Percentiles rank a stretch among this genome's conserved stretches.
Conservation (phyloP, 2,329 filamentous ascomycete genomes). For the Colletotrichum brevisporum region DNA sequence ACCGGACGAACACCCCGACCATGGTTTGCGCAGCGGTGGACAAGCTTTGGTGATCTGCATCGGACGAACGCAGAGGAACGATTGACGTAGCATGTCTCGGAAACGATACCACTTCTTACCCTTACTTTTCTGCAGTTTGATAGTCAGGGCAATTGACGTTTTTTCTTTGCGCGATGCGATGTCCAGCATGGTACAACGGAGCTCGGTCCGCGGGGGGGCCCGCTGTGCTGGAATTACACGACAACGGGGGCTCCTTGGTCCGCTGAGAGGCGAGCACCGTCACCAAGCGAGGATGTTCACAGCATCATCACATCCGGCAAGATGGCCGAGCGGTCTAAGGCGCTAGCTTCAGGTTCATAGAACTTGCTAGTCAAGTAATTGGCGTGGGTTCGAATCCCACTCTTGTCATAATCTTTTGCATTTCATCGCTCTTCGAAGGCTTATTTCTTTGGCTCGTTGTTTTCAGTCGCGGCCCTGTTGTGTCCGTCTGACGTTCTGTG, state of each 20-base stretch:
- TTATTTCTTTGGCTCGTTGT: background rate
- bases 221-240: background rate
- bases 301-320: slow-evolving; percentile 14
- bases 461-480: background rate
- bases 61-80: background rate
- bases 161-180: background rate
- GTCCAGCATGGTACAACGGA: background rate
- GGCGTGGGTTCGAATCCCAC: slow-evolving; percentile 37
- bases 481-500: background rate
- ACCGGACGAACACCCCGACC: slow-evolving; percentile 1
- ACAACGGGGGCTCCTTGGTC: background rate
- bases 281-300: background rate
- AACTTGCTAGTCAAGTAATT: slow-evolving; percentile 33
- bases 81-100: background rate
- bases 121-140: background rate
- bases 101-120: background rate
- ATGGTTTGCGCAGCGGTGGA: background rate
- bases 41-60: background rate
- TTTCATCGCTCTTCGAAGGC: too few relatives aligned
- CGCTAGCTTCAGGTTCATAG: slow-evolving; percentile 32
- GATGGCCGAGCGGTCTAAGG: slow-evolving; percentile 39
- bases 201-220: background rate
- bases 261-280: background rate
- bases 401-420: slow-evolving; percentile 30
- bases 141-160: background rate